These are phyloP conservation scores for Cymbidium sinense DNA, from an alignment of 106 monocot genomes.

Conservation along the genomic window DNA sequence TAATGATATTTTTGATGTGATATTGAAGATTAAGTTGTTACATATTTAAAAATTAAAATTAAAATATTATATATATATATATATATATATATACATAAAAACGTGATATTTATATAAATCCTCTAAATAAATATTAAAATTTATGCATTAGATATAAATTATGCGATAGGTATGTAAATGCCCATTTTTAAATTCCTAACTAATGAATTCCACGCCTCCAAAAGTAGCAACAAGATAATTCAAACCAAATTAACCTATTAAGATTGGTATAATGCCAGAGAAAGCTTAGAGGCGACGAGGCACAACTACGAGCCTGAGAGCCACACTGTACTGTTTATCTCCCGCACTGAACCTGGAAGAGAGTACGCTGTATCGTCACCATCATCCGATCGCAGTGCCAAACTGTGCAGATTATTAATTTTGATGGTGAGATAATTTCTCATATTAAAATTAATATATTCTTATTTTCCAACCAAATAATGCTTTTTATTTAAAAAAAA, in stretches of 20 bases:
- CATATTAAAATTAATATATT: neutral
- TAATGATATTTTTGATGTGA: too few relatives aligned
- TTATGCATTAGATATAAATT: too few relatives aligned
- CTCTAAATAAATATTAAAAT: too few relatives aligned
- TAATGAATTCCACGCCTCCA: neutral
- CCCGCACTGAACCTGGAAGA: neutral
- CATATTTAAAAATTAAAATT: too few relatives aligned
- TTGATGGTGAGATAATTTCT: constrained; percentile 20
- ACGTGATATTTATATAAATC: too few relatives aligned
- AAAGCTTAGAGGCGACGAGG: neutral
- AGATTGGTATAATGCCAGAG: constrained; percentile 9
- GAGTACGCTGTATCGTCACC: constrained; percentile 28
- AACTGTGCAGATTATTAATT: constrained; percentile 27
- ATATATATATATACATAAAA: too few relatives aligned
- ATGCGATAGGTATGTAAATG: too few relatives aligned
- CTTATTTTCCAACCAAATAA: neutral
- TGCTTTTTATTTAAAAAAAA: too few relatives aligned
- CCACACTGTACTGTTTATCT: neutral
- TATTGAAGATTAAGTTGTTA: too few relatives aligned
- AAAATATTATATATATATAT: too few relatives aligned
- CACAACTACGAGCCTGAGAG: constrained; percentile 27
- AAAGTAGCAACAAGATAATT: neutral
- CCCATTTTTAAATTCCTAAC: too few relatives aligned
- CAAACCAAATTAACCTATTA: neutral
- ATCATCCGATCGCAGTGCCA: constrained; percentile 8